Base-by-base conservation (phyloP, 768 basidiomycete genomes). In the Kwoniella shandongensis region DNA sequence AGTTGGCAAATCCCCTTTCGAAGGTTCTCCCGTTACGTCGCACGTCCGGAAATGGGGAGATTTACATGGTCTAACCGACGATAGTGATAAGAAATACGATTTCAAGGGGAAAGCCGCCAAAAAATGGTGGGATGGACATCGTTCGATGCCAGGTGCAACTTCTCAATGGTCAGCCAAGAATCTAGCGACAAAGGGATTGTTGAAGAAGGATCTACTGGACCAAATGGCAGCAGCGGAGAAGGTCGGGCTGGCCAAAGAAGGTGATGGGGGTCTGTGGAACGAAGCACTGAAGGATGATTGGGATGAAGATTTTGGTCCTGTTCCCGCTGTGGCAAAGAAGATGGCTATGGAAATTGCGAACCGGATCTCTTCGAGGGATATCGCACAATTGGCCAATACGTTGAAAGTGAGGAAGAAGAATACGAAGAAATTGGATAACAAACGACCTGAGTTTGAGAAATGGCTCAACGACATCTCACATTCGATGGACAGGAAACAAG, bases 251-350 rank as follows among this genome's bases (percentile, higher is more conserved):
- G 54, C 42, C 18, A 55, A 54, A 35, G 6, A 20, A n/a, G 40
- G 32, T 1, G 36, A 46, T 61, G 48, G 13, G n/a, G 18, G 51
- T 29, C 35, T 55, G 13, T 58, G 54, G 48, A 17, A 42, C 17
- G n/a, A 30, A 0, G 59, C 59, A 12, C 27, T 61, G 36, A 46
- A 44, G 26, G 59, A 61, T 35, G 22, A 40, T 3, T 61, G 59
- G 59, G 54, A 61, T 29, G 41, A 51, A 17, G n/a, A 49, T 25
- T 13, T 56, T 5, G 59, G 59, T 1, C 54, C 32, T 20, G 26
- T 61, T 25, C 59, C 59, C 2, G 42, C 23, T 29, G 22, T 56
- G 7, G 44, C 47, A 13, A 30, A 26, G 41, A 29, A 20, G 12
- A 26, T 56, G 4, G 18, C 15, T 15, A 27, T 17, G 18, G 23